These are phyloP conservation scores for Dendrobium nobile DNA, from an alignment of 106 monocot genomes.

Conservation along the genomic window DNA sequence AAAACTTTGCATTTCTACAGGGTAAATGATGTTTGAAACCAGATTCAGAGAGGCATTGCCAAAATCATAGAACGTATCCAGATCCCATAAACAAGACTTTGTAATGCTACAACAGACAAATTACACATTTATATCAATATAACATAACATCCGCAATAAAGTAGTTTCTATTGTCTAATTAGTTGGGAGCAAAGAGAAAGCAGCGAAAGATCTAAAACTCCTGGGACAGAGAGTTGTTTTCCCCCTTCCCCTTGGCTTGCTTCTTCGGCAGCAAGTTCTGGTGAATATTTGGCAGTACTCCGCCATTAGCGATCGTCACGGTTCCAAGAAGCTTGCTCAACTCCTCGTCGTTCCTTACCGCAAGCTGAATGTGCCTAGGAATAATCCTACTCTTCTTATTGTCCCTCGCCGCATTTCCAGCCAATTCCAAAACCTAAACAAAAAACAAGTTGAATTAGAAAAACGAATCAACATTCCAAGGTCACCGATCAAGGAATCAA, in stretches of 20 bases:
- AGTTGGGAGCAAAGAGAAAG: too few species aligned
- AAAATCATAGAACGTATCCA: too few species aligned
- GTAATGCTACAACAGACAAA: too few species aligned
- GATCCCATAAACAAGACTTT: too few species aligned
- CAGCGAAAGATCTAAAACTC: slow-evolving; percentile 26
- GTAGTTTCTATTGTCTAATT: too few species aligned
- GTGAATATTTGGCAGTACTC: slow-evolving; percentile 51
- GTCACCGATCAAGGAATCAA: background rate
- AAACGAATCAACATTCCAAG: background rate
- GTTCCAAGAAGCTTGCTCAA: slow-evolving; percentile 37
- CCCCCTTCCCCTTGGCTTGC: slow-evolving; percentile 33
- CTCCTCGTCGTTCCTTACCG: slow-evolving; percentile 62
- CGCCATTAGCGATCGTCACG: slow-evolving; percentile 43
- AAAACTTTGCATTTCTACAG: too few species aligned
- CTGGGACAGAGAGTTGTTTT: slow-evolving; percentile 42
- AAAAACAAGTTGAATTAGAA: background rate
- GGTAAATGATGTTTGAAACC: too few species aligned
- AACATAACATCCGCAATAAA: too few species aligned
- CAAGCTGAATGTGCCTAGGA: slow-evolving; percentile 52
- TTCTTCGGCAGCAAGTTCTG: slow-evolving; percentile 44
- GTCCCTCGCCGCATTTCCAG: slow-evolving; percentile 59
- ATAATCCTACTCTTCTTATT: slow-evolving; percentile 67
- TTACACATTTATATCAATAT: too few species aligned
- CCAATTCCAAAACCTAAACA: slow-evolving; percentile 35
- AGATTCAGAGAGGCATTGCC: too few species aligned